Evolutionary conservation across 805 yeast species (phyloP), one percentile per base, ranked within the genome.

Genomic region (Zygoascus tannicola): DNA sequence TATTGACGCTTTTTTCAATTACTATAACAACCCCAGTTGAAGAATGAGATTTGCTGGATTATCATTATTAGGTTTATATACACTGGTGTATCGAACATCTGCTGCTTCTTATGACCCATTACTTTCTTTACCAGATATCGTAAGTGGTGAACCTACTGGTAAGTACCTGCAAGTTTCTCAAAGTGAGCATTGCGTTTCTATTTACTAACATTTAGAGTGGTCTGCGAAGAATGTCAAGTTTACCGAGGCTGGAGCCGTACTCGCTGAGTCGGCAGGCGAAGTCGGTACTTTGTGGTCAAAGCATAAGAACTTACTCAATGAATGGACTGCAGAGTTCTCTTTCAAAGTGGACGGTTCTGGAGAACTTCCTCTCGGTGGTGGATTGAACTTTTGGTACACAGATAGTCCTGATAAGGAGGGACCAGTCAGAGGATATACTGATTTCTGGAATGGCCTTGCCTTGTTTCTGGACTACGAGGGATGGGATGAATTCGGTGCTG

Each of bases 391-490:
- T 20, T 67, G 69, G 67, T 62, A 58, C 45, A 54, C 66, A 15
- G 49, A 51, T 4, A 44, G 51, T 20, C 53, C 54, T 4, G 49
- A 47, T 35, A 47, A 48, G 15, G 39, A 38, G 2, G 70, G 70
- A 3, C 59, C 65, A 2, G 57, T 63, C 5, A 63, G 60, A 47
- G 70, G 70, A 19, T 55, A 61, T 7, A 44, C 53, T 21, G 68
- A 65, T 33, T 34, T 41, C 10, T 66, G 68, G 68, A 68, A 66
- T 45, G 71, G 71, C 2, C 50, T 66, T 35, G 70, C 64, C 4
- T 43, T 66, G n/a, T 53, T 63, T 46, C 48, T 66, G 23, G 70
- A 66, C 50, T 53, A 60, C n/a, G 48, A 51, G 38, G 61, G 57
- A 15, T 50, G 53, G 50, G 52, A 45, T 35, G 50, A 43, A 28